Evolutionary conservation across 768 basidiomycete genomes (phyloP), one percentile per base, ranked within the genome.

Genomic region (Saitozyma sp.): DNA sequence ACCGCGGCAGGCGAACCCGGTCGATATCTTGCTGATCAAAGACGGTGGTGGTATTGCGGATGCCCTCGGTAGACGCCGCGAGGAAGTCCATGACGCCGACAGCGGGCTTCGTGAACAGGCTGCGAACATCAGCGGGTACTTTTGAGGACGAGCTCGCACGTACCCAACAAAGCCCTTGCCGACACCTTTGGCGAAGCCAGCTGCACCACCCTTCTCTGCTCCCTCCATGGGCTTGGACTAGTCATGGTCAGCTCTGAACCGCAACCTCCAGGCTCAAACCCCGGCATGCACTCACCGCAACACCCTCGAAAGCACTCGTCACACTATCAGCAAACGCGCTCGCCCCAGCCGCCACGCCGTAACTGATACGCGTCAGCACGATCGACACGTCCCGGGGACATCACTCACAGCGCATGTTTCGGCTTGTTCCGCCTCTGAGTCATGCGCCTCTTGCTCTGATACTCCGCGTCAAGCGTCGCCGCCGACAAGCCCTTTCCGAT

Each of bases 211-310:
- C 9, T 86, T 83, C 74, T 98, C 95, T 0, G 96, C 96, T 6
- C 96, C 96, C 80, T 98, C 94, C 50, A 99, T 87, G 3, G 96
- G 96, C 74, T 97, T 96, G 80, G 93, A 88, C 94, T 95, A 68
- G 16, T 19, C n/a, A 48, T 60, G 43, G 64, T 67, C 56, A 49
- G 56, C 52, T 46, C 38, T 9, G 19, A n/a, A 2, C 29, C 14
- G 29, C n/a, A 3, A 29, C 1, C 6, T 10, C 5, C 14, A 56
- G 40, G 16, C 17, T 41, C 14, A 13, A 67, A 78, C 55, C 66
- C 19, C n/a, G 45, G n/a, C 11, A 13, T 11, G n/a, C 11, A 76
- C 84, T 66, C 70, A 95, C 92, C 64, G 97, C 84, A 42, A 99
- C 88, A 14, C 96, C 96, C 75, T 98, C 95, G 79, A 98, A 86